phyloP scores from a whole-genome alignment of 192 early-diverging fungal genomes.

The Tieghemiomyces parasiticus region DNA sequence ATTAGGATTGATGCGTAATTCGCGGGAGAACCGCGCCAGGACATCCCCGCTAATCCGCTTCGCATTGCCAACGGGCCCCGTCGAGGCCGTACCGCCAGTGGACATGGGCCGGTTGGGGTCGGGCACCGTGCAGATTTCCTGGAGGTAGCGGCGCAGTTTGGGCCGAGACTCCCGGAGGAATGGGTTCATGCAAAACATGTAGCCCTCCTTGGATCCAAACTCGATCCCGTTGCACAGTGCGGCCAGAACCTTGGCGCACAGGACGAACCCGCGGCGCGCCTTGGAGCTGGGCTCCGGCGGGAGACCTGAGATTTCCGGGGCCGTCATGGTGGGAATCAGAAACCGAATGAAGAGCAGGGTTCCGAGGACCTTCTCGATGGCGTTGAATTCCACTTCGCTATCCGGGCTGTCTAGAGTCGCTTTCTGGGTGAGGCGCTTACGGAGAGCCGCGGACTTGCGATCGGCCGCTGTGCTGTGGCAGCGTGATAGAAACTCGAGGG shows the following conservation, averaged over 20 bases:
- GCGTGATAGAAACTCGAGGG: constrained; percentile 18
- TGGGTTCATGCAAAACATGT: constrained; percentile 31
- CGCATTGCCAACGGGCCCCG: too few species aligned
- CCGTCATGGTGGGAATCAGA: constrained; percentile 39
- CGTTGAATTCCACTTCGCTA: constrained; percentile 34
- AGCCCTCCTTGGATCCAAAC: constrained; percentile 41
- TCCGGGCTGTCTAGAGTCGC: constrained; percentile 23
- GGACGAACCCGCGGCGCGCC: constrained; percentile 30
- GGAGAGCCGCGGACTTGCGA: constrained; percentile 13
- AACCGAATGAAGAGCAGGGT: constrained; percentile 45
- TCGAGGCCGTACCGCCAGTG: too few species aligned
- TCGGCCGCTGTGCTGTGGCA: constrained; percentile 20
- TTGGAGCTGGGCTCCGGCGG: constrained; percentile 21
- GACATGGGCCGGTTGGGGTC: not conserved
- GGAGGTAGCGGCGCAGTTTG: constrained; percentile 13
- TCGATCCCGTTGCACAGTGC: constrained; percentile 43
- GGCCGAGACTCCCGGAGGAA: constrained; percentile 29
- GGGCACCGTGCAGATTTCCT: constrained; percentile 9
- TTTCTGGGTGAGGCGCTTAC: too few species aligned
- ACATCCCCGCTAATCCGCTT: too few species aligned
- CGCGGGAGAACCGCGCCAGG: too few species aligned
- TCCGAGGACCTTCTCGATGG: constrained; percentile 49
- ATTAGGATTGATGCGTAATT: not conserved
- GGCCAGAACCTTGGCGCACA: constrained; percentile 41
- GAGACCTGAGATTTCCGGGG: constrained; percentile 33